Evolutionary conservation across 257 asterid species (phyloP), one percentile per base, ranked within the genome.

Genomic region (Marsdenia floribunda): DNA sequence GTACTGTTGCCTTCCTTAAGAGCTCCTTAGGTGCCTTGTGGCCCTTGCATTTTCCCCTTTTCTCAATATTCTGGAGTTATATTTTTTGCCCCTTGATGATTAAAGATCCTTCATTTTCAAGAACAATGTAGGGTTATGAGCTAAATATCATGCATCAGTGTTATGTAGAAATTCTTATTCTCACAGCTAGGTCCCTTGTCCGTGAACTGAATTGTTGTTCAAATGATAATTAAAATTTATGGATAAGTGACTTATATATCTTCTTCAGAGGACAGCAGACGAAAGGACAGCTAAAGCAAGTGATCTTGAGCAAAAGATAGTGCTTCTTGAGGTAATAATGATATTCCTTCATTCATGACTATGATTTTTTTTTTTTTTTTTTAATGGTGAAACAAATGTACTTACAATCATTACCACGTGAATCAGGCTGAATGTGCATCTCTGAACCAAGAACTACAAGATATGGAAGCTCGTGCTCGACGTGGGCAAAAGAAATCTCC

Each of bases 241-340:
- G 29, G 42, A n/a, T 26, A 74, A 15, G 16, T 49, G 29, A 35
- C 16, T 22, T 71, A 50, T 26, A 16, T 54, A 61, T 53, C 71
- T 80, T 81, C 83, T 80, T 76, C 89, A 93, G 99, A 93, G 99
- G 82, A 83, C 91, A 75, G 96, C 96, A 75, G 99, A 93, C 85
- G 99, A 93, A 64, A 87, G 97, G 83, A 89, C 96, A 77, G 82
- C 95, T 67, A 96, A 90, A 87, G 93, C 96, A 73, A 86, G 95
- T 61, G 99, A 96, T 55, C 96, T 96, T 86, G 99, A 96, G 91
- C 99, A 93, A 86, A 96, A 93, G 86, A 91, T 90, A 71, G 97
- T 91, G 77, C 86, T 91, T 87, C 98, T 96, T 73, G 99, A 96
- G 98, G 99, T 96, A 87, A 81, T 80, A 22, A 44, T 50, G 9